Evolutionary conservation across 805 yeast genomes (phyloP).

Genomic region (Barnettozyma sp.): DNA sequence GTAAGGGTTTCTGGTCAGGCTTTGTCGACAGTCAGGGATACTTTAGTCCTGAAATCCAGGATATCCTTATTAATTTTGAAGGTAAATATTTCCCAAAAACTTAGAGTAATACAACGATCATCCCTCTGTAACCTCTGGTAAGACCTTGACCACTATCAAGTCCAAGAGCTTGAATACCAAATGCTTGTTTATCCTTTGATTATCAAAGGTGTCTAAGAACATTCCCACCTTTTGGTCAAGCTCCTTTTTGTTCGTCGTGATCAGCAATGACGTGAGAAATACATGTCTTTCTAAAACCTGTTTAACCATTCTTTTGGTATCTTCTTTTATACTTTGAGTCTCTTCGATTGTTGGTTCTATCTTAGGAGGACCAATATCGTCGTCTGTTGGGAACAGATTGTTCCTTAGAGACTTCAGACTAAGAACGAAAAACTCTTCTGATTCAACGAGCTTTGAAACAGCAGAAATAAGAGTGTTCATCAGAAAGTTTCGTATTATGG

Average conservation of each 20-base stretch:
- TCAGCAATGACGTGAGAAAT: constrained; percentile 15
- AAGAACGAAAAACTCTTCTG: constrained; percentile 16
- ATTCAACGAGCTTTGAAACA: constrained; percentile 12
- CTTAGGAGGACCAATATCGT: constrained; percentile 42
- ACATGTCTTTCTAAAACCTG: constrained; percentile 16
- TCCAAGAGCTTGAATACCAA: constrained; percentile 38
- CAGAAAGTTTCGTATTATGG: constrained; percentile 15
- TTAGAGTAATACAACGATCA: too few species aligned
- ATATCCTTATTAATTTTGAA: constrained; percentile 22
- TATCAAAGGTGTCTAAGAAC: constrained; percentile 30
- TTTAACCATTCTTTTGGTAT: constrained; percentile 25
- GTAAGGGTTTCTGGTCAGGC: constrained; percentile 23
- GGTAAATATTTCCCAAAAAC: not conserved
- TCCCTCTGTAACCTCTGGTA: constrained; percentile 35
- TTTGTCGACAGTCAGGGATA: constrained; percentile 23
- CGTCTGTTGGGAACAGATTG: constrained; percentile 42
- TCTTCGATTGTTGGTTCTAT: constrained; percentile 36
- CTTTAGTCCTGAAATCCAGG: constrained; percentile 19
- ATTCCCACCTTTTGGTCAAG: constrained; percentile 23
- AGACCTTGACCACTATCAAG: constrained; percentile 31
- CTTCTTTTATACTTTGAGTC: constrained; percentile 26
- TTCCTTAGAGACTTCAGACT: constrained; percentile 28
- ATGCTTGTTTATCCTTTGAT: constrained; percentile 37
- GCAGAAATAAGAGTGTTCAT: constrained; percentile 19
- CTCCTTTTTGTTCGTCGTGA: constrained; percentile 20